A percentile compares a stretch with the other conserved stretches of the same genome.
phyloP scores from a whole-genome alignment of 1,284 basidiomycete genomes.

The Bondarzewia mesenterica region DNA sequence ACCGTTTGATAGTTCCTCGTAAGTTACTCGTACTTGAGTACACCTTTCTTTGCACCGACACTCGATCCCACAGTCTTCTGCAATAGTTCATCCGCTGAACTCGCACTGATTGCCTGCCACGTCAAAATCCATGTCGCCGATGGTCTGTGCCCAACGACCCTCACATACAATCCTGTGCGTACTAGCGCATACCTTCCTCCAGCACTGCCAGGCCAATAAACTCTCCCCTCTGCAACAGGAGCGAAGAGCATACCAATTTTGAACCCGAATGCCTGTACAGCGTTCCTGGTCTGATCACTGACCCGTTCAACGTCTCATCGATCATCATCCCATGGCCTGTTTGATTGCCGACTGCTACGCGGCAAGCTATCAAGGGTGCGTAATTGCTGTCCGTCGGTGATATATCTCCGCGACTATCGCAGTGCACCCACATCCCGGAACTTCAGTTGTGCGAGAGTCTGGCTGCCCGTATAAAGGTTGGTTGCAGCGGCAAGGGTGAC shows the following conservation, averaged over 20 bases:
- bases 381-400: conserved; percentile 28
- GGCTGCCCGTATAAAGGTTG: conserved; percentile 10
- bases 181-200: conserved; percentile 34
- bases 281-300: conserved; percentile 41
- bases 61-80: conserved; percentile 31
- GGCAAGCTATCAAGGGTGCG: conserved; percentile 20
- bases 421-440: conserved; percentile 41
- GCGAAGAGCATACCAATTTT: conserved; percentile 31
- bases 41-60: conserved; percentile 26
- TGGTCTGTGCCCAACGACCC: conserved; percentile 32
- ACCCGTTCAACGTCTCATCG: conserved; percentile 32
- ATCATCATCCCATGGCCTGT: conserved; percentile 23
- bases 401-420: conserved; percentile 26
- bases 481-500: conserved; percentile 24
- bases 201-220: conserved; percentile 31
- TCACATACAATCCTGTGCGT: conserved; percentile 37
- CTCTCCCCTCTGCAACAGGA: conserved; percentile 25
- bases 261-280: conserved; percentile 40
- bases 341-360: conserved; percentile 30
- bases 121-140: conserved; percentile 37
- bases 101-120: conserved; percentile 34
- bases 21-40: conserved; percentile 25
- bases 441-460: conserved; percentile 41
- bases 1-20: conserved; percentile 20
- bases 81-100: conserved; percentile 37